A percentile compares a stretch with the other conserved stretches of the same genome.
Evolutionary conservation across 129 eudicot genomes (phyloP).

Genomic region (Helianthus tuberosus): DNA sequence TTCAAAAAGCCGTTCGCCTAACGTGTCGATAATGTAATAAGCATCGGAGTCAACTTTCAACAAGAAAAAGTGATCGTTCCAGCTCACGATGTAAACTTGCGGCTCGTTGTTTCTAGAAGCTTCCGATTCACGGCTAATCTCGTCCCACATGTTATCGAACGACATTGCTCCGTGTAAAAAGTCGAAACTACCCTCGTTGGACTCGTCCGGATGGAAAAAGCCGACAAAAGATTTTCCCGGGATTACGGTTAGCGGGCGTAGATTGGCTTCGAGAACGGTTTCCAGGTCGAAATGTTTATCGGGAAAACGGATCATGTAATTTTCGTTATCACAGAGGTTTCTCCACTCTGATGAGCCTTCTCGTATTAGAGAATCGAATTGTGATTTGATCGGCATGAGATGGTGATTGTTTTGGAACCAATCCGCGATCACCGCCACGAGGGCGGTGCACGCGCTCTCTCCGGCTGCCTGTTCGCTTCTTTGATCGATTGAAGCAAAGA

Average conservation of each 20-base stretch:
- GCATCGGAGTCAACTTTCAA: conserved; percentile 79
- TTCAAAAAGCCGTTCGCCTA: conserved; percentile 91
- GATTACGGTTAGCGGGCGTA: conserved; percentile 62
- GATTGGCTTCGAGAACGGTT: conserved; percentile 75
- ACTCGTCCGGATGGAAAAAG: conserved; percentile 82
- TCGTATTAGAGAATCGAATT: conserved; percentile 80
- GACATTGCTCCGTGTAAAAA: conserved; percentile 97
- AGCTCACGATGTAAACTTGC: conserved; percentile 75
- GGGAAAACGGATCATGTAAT: conserved; percentile 71
- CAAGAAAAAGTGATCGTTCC: conserved; percentile 98
- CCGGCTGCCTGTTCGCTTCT: conserved; percentile 95
- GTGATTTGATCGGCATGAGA: conserved; percentile 85
- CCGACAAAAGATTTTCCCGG: conserved; percentile 84
- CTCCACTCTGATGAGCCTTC: conserved; percentile 99
- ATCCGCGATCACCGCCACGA: conserved; percentile 91
- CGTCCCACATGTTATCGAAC: conserved; percentile 92
- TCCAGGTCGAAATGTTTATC: conserved; percentile 96
- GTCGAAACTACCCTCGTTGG: conserved; percentile 68
- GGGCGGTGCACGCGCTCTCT: conserved; percentile 96
- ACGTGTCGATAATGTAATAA: conserved; percentile 88
- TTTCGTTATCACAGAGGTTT: conserved; percentile 73
- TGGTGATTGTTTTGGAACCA: conserved; percentile 82
- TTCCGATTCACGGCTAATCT: conserved; percentile 54
- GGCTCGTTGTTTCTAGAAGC: conserved; percentile 34
- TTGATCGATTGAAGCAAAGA: conserved; percentile 97